Conservation (phyloP, 2,329 filamentous ascomycete species). For the Colletotrichum sp. region DNA sequence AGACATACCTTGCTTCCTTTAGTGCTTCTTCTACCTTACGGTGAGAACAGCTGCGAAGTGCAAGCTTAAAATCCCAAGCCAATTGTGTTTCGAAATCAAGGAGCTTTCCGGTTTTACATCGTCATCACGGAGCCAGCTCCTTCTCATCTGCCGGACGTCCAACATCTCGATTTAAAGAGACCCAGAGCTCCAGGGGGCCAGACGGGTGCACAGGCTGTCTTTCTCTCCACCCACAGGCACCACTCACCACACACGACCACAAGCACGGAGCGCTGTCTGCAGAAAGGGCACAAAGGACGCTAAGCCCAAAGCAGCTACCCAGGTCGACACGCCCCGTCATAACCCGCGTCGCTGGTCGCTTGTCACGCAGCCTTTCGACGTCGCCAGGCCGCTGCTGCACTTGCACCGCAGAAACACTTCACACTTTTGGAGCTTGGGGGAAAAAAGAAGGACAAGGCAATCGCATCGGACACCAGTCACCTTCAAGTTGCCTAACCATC, state of each 20-base stretch:
- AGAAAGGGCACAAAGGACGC: background rate
- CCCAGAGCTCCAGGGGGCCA: background rate
- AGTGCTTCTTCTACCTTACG: background rate
- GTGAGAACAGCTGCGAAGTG: background rate
- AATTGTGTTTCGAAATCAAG: background rate
- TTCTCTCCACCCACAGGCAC: background rate
- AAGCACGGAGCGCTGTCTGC: background rate
- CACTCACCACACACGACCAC: background rate
- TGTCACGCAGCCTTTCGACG: slow-evolving; percentile 18
- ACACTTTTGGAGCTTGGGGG: background rate
- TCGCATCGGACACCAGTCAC: background rate
- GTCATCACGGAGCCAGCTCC: background rate
- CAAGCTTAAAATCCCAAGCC: background rate
- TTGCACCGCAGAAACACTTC: background rate
- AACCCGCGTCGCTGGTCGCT: slow-evolving; percentile 19
- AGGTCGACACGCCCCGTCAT: slow-evolving; percentile 18
- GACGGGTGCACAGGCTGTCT: background rate
- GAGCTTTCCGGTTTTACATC: background rate
- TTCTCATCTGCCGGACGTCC: background rate
- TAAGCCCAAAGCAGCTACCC: slow-evolving; percentile 3
- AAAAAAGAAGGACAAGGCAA: background rate
- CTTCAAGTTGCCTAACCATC: background rate
- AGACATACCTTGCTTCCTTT: background rate
- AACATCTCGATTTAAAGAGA: background rate
- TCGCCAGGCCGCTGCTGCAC: slow-evolving; percentile 2